Evolutionary conservation across 345 rosid species (phyloP).

Genomic region (Eucalyptus regnans): DNA sequence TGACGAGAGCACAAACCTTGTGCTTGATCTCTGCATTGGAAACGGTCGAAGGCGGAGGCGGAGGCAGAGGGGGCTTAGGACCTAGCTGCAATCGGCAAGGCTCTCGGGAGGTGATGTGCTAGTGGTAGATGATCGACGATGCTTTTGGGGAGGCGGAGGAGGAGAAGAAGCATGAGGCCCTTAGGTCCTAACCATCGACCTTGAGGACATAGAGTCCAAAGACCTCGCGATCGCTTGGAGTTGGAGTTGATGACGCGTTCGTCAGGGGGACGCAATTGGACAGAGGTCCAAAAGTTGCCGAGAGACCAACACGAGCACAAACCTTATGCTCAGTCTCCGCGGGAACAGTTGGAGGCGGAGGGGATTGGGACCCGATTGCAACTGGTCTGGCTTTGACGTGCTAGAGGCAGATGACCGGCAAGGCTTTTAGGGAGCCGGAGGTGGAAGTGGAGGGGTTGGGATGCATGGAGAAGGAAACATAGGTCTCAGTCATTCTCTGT

Average conservation of each 20-base stretch:
- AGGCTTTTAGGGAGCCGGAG: no score
- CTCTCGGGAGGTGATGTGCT: fast-evolving
- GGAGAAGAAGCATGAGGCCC: no score
- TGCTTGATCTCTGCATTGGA: no score
- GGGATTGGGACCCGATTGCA: fast-evolving
- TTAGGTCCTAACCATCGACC: fast-evolving
- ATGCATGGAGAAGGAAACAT: no score
- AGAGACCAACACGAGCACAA: no score
- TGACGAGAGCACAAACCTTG: no score
- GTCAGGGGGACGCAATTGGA: no score
- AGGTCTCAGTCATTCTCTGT: fast-evolving
- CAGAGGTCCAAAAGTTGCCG: fast-evolving
- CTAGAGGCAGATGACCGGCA: no score
- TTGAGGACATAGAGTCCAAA: no score
- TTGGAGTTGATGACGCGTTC: fast-evolving
- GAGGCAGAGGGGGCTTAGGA: no score
- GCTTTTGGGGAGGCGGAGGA: no score
- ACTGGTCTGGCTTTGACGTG: no score
- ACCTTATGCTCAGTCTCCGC: fast-evolving
- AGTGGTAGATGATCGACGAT: fast-evolving
- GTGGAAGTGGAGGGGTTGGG: fast-evolving
- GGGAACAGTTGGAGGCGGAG: fast-evolving
- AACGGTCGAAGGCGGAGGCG: fast-evolving
- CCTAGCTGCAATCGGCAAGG: fast-evolving
- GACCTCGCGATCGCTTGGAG: fast-evolving